Evolutionary conservation across 306 rosid genomes (phyloP), one percentile per base, ranked within the genome.

Genomic region (Pyrus communis): DNA sequence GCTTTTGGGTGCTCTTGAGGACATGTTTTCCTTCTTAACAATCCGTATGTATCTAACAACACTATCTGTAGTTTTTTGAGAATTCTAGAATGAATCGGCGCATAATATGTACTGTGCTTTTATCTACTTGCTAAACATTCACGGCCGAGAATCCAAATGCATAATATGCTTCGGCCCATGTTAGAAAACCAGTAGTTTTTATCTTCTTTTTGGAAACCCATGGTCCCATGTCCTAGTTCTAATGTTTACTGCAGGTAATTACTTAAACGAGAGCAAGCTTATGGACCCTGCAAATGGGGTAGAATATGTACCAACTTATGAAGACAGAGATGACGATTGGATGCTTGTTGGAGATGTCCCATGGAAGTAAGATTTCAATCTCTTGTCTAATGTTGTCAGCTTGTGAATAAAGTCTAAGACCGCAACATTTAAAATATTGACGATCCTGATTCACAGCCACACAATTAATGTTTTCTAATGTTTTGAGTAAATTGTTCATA

Each of bases 321-420:
- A 91, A 77, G 92, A 91, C 77, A 87, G 71, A 79, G 97, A 91
- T 72, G 97, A 91, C 77, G 94, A 91, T 61, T 91, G 92, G 97
- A 91, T 91, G 97, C 82, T 91, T 40, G 84, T 89, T 28, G 96
- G 96, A 28, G 96, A 91, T 87, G 96, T 91, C 7, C 97, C 97
- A 0, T 91, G 97, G 97, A 87, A 87, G 97, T 89, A 81, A 79
- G 88, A 78, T 75, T 77, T 42, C 19, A 4, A 30, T 67, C 13
- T 31, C 22, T 63, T 2, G 22, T 31, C 22, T 42, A 14, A 40
- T 40, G 42, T 46, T 79, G 18, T 15, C 43, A 28, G 17, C 51
- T 4, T 17, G 9, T 27, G 43, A 70, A 70, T 49, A 5, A 5
- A 11, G n/a, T 49, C 59, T 19, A 3, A 11, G n/a, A 70, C 59